Percentiles rank a stretch among this genome's conserved stretches.
phyloP scores from a whole-genome alignment of 1,284 basidiomycete species.

The Chalciporus piperatoides region DNA sequence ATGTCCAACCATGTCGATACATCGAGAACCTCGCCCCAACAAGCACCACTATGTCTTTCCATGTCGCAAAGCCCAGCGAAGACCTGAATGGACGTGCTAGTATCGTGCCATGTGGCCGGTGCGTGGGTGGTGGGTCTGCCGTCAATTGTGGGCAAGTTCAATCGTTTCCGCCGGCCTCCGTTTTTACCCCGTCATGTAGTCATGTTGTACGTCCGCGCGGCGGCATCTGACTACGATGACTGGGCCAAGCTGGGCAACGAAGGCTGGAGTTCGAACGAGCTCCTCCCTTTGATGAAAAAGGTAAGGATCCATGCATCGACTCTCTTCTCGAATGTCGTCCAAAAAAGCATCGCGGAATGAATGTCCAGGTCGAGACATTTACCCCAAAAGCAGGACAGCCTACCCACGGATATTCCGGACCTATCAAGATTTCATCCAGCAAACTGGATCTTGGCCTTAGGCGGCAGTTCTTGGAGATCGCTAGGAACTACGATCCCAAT shows the following conservation, averaged over 20 bases:
- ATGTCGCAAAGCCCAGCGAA: constrained; percentile 40
- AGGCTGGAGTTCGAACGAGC: constrained; percentile 50
- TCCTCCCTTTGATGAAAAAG: constrained; percentile 50
- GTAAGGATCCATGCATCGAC: constrained; percentile 23
- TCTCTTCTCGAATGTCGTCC: background rate
- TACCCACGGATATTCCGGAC: constrained; percentile 49
- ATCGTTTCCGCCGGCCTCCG: background rate
- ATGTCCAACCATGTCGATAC: constrained; percentile 49
- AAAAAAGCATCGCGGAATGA: background rate
- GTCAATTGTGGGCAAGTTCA: constrained; percentile 48
- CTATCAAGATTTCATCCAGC: constrained; percentile 47
- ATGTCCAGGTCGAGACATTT: constrained; percentile 47
- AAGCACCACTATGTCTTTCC: constrained; percentile 41
- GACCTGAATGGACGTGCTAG: constrained; percentile 41
- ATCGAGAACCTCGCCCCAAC: constrained; percentile 38
- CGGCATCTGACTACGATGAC: constrained; percentile 56
- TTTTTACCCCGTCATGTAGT: constrained; percentile 36
- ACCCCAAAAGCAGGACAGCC: constrained; percentile 29
- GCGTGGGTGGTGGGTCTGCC: constrained; percentile 52
- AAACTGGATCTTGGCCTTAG: constrained; percentile 36
- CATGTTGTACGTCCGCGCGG: constrained; percentile 50
- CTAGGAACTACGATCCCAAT: constrained; percentile 19
- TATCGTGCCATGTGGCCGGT: constrained; percentile 29
- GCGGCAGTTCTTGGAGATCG: constrained; percentile 44
- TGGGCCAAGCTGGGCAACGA: constrained; percentile 50